Percentiles rank a stretch among this genome's conserved stretches.
phyloP scores from a whole-genome alignment of 2,329 filamentous ascomycete species.

The Cladobotryum protrusum region DNA sequence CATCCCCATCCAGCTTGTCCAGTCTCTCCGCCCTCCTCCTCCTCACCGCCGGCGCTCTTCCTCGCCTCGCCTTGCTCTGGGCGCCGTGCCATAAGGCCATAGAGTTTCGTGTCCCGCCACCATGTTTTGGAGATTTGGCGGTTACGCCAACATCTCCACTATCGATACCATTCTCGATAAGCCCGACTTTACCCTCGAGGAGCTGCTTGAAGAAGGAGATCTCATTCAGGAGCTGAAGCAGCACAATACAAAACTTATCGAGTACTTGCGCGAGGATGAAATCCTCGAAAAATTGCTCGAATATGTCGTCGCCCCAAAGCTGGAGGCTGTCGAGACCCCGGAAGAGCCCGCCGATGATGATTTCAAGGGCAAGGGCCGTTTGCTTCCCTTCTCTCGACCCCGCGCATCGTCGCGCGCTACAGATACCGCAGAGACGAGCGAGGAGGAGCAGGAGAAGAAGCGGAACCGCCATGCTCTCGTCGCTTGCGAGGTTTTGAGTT shows the following conservation, averaged over 20 bases:
- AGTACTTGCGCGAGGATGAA: slow-evolving; percentile 84
- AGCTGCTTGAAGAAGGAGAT: slow-evolving; percentile 92
- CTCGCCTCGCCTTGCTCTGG: slow-evolving; percentile 16
- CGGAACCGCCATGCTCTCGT: slow-evolving; percentile 92
- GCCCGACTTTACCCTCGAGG: slow-evolving; percentile 89
- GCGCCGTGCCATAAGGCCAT: slow-evolving; percentile 26
- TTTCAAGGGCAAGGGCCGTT: slow-evolving; percentile 39
- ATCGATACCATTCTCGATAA: slow-evolving; percentile 97
- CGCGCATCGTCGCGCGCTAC: slow-evolving; percentile 48
- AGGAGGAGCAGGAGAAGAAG: slow-evolving; percentile 81
- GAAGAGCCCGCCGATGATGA: slow-evolving; percentile 46
- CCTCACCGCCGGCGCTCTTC: slow-evolving; percentile 25
- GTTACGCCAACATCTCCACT: slow-evolving; percentile 94
- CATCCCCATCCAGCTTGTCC: background rate
- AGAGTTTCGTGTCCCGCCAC: slow-evolving; percentile 39
- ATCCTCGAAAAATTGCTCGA: slow-evolving; percentile 80
- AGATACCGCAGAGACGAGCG: slow-evolving; percentile 42
- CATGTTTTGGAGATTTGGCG: slow-evolving; percentile 99
- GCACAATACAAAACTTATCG: slow-evolving; percentile 95
- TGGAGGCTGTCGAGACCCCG: slow-evolving; percentile 49
- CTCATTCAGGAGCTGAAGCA: slow-evolving; percentile 96
- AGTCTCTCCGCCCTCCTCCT: slow-evolving; percentile 6
- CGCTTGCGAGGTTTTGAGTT: slow-evolving; percentile 86
- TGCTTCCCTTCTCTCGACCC: slow-evolving; percentile 44
- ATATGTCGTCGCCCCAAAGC: slow-evolving; percentile 80